Conservation (phyloP, 1,139 yeast genomes). For the Blastobotrys proliferans region DNA sequence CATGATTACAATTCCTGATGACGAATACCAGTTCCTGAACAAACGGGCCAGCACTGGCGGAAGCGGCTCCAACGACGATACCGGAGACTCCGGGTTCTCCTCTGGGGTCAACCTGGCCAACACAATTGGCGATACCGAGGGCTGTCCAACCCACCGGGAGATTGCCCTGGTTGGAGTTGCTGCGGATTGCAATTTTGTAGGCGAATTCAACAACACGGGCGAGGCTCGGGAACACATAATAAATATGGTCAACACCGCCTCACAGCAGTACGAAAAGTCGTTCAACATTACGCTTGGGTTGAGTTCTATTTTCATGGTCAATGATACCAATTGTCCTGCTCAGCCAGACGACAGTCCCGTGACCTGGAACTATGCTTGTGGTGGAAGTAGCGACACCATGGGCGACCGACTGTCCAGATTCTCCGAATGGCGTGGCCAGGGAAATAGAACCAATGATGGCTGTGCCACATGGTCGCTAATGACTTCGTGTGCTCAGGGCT, state of each 20-base stretch:
- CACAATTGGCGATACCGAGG: constrained; percentile 34
- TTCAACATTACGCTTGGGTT: constrained; percentile 39
- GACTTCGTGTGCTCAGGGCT: constrained; percentile 35
- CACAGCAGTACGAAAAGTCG: constrained; percentile 34
- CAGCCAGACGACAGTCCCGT: constrained; percentile 18
- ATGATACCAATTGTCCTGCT: constrained; percentile 29
- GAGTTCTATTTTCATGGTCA: constrained; percentile 25
- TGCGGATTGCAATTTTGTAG: constrained; percentile 37
- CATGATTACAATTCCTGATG: constrained; percentile 9
- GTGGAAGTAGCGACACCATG: constrained; percentile 23
- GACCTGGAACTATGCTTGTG: constrained; percentile 35
- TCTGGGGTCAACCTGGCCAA: constrained; percentile 30
- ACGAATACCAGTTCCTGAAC: constrained; percentile 10
- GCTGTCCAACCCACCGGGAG: constrained; percentile 35
- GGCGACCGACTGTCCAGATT: constrained; percentile 32
- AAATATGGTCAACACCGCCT: constrained; percentile 36
- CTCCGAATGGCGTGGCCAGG: constrained; percentile 35
- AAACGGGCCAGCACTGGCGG: constrained; percentile 8
- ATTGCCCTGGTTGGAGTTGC: constrained; percentile 38
- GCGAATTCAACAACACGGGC: constrained; percentile 29
- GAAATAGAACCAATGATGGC: constrained; percentile 28
- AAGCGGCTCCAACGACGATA: constrained; percentile 23
- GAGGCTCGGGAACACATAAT: constrained; percentile 34
- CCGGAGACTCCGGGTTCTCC: constrained; percentile 31
- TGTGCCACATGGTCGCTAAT: constrained; percentile 39